Evolutionary conservation across 176 grass and related monocot genomes (phyloP).

Genomic region (Rhynchospora tenuis): DNA sequence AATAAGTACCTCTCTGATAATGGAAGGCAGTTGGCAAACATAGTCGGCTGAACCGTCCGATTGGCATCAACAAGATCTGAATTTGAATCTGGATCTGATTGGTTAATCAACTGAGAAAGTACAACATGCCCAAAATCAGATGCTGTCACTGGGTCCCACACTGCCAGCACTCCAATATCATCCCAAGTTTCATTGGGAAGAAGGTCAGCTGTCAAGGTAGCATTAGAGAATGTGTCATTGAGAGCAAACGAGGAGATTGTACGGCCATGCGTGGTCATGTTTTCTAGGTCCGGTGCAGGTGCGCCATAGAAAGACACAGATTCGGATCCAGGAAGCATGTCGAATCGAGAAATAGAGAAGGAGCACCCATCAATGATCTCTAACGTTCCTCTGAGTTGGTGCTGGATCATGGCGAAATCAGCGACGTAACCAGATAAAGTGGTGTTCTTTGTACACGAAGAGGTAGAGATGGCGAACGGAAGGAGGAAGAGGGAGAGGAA

Average conservation of each 20-base stretch:
- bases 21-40: constrained; percentile 64
- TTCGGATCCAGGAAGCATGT: constrained; percentile 79
- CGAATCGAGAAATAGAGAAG: constrained; percentile 61
- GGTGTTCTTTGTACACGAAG: constrained; percentile 48
- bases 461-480: not conserved
- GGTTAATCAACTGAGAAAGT: constrained; percentile 21
- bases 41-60: constrained; percentile 43
- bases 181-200: constrained; percentile 55
- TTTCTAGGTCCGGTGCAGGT: constrained; percentile 36
- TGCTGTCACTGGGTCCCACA: constrained; percentile 81
- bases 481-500: constrained; percentile 22
- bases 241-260: constrained; percentile 36
- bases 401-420: constrained; percentile 79
- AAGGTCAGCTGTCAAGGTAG: constrained; percentile 51
- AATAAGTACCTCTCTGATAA: constrained; percentile 38
- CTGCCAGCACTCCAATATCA: constrained; percentile 55
- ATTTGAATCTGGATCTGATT: not conserved
- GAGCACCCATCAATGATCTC: constrained; percentile 75
- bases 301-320: constrained; percentile 68
- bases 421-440: constrained; percentile 41
- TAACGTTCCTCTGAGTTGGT: constrained; percentile 82
- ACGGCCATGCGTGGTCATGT: constrained; percentile 38
- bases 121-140: constrained; percentile 77
- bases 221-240: constrained; percentile 50
- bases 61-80: not conserved